Base-by-base conservation (phyloP, 2,329 filamentous ascomycete species). In the Cadophora sp. region DNA sequence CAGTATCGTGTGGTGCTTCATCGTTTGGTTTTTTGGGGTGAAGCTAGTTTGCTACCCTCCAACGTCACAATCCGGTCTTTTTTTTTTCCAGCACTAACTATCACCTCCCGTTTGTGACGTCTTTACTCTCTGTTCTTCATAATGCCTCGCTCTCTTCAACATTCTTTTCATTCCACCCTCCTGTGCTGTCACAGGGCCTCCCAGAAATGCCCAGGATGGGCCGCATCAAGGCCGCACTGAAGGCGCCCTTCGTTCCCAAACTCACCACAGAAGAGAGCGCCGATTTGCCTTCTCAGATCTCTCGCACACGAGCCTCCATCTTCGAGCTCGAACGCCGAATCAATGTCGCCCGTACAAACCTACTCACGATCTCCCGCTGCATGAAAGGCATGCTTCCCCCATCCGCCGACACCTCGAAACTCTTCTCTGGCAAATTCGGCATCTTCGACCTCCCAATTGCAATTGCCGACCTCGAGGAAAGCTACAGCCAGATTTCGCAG, bases 251-350 rank as follows among this genome's bases (percentile, higher is more conserved):
- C 27, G 8, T 59, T 8, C 20, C 36, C 24, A 58, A 45, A 24
- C 43, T 27, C 41, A 58, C 18, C 36, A 27, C 50, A 20, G 27
- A 59, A 6, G 18, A 24, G 50, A 3, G 33, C 16, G 6, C n/a
- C 20, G 6, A 58, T 11, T 18, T 58, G 22, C 8, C 7, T 22
- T 13, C 41, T 2, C 58, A 48, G 3, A 30, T 60, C 22, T 20
- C 39, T 18, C 20, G 33, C 24, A 48, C 39, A 22, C 43, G 41
- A 6, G 20, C 58, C 22, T 47, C 20, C 13, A 60, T 48, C 20
- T 47, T 45, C 22, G 58, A 45, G 20, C 50, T 63, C 14, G 24
- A 58, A 41, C 53, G 53, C 33, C 53, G 39, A 20, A 60, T 48
- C 16, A n/a, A 48, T 8, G 22, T 47, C 13, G 20, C 39, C 16